Evolutionary conservation across 1,139 yeast species (phyloP), one percentile per base, ranked within the genome.

Genomic region (Blastobotrys elegans): DNA sequence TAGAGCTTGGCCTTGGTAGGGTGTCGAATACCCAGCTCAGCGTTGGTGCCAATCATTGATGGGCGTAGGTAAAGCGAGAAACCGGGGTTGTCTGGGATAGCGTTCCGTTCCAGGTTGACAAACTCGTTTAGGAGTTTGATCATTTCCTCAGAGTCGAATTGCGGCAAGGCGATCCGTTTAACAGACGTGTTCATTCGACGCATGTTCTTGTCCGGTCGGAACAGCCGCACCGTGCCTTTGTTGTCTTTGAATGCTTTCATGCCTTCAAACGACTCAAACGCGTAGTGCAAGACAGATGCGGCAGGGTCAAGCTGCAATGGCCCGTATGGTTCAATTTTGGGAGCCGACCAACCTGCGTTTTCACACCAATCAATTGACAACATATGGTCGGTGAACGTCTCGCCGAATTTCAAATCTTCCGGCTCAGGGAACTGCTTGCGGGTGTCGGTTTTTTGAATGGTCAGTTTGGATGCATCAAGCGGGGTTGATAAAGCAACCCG

Each of bases 211-310:
- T 87, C 86, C 27, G 95, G 85, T 67, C 98, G 82, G 75, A 92
- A 92, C 64, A 90, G 73, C 59, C 96, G 79, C 59, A 88, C 74
- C 56, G 80, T 84, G 40, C 84, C 73, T 17, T 69, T 60, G 55
- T 84, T 51, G 50, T 65, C 70, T 58, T 80, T 77, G 76, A 89
- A 92, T 6, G 97, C 97, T 74, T 92, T 92, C 75, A 92, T 76
- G 56, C 98, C 98, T 73, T 92, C 98, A 60, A 92, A 92, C 56
- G 92, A 77, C 68, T 89, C 96, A 64, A 92, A 92, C 1, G 96
- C 92, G 62, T 92, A 92, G 71, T 92, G 98, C 69, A 92, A 80
- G 31, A 90, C 97, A 63, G 82, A 77, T 11, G 94, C 70, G 13
- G 97, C 82, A 31, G 98, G 98, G 61, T 89, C 96, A 49, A 92